phyloP scores from a whole-genome alignment of 768 basidiomycete species.

The Mycena epipterygia region DNA sequence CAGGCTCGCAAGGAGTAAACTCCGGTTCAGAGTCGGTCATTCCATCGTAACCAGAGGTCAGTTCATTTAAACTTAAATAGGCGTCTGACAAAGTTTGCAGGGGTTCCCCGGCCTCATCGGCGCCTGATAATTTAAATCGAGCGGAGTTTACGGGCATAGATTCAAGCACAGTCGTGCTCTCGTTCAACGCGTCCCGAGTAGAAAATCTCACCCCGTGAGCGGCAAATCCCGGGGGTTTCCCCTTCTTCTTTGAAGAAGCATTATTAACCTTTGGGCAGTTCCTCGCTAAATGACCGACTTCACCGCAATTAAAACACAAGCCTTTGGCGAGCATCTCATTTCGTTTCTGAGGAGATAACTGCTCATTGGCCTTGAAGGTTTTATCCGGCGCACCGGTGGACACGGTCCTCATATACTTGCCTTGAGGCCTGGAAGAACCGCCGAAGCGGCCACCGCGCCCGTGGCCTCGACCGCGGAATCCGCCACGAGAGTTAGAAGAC shows the following conservation, averaged over 20 bases:
- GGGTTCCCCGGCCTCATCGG: slow-evolving; percentile 19
- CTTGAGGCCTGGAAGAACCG: neutral
- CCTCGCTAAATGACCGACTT: slow-evolving; percentile 42
- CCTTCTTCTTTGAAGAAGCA: neutral
- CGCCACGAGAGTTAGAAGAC: neutral
- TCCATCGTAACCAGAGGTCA: no score
- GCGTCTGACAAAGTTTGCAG: neutral
- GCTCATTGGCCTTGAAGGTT: neutral
- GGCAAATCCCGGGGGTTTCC: slow-evolving; percentile 1
- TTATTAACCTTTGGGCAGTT: slow-evolving; percentile 44
- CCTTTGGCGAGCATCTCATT: slow-evolving; percentile 38
- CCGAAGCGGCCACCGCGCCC: slow-evolving; percentile 22
- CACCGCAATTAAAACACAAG: slow-evolving; percentile 45
- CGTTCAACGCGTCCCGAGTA: neutral
- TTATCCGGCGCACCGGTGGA: neutral
- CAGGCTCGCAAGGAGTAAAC: no score
- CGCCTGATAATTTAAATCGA: neutral
- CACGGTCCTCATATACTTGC: neutral
- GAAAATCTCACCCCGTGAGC: neutral
- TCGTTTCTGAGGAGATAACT: neutral
- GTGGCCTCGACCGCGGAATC: slow-evolving; percentile 41
- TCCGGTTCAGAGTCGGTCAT: no score
- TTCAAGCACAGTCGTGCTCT: neutral
- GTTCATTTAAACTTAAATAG: no score
- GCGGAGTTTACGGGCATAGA: neutral